Base-by-base conservation (phyloP, 495 filamentous ascomycete genomes). In the Tuber magnatum region DNA sequence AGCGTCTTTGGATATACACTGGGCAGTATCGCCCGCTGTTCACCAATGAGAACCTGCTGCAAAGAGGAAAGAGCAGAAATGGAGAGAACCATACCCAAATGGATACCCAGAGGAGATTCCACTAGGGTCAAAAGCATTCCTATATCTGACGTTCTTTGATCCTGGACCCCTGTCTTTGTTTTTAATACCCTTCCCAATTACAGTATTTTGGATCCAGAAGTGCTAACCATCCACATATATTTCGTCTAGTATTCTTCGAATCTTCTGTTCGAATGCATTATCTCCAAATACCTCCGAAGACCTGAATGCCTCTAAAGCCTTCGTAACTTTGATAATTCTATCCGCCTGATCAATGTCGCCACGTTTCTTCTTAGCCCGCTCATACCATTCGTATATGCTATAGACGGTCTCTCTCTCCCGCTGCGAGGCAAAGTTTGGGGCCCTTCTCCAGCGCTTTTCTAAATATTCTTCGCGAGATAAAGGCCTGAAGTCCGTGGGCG, bases 171-270 rank as follows among this genome's bases (percentile, higher is more conserved):
- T 83, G 75, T n/a, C 28, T n/a, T 74, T 44, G 22, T 40, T 72
- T 18, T 16, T 71, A 70, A 43, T 24, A 24, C 70, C 28, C 39
- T 7, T 0, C 16, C 35, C 7, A 0, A 12, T 16, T 28, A 44
- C 16, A 51, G 39, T 38, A 35, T 24, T 8, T 7, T 43, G 6
- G 40, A 48, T 41, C 61, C 18, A 8, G 20, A 39, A 32, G 22
- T 69, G 39, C 73, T 42, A 76, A 84, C 83, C 84, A 51, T 86
- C 85, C 35, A 86, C 80, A 44, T 86, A 86, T 28, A 86, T 71
- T 56, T 86, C 85, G 22, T 86, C 84, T 74, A 86, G 84, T 0
- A 79, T 75, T 2, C 77, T 70, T 68, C 71, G 68, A 40, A 86
- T 76, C 2, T 71, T 76, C 6, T 20, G 12, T 69, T 74, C 56